Percentiles rank a stretch among this genome's conserved stretches.
Conservation (phyloP, 257 asterid genomes). For the Solanum chiquidenum region DNA sequence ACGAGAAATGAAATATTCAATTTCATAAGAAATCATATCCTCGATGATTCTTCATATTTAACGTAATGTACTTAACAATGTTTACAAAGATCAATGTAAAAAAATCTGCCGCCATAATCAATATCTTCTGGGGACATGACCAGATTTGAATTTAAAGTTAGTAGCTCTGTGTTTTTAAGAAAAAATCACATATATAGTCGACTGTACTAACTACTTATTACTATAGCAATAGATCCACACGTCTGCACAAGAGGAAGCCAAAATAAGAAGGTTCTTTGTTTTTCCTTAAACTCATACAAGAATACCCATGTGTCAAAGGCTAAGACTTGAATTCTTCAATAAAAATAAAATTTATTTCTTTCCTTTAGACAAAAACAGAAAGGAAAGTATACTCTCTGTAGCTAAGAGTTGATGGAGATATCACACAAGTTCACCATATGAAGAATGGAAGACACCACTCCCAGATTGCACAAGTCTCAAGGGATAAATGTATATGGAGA, state of each 20-base stretch:
- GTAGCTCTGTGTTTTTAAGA: not conserved
- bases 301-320: not conserved
- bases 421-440: not conserved
- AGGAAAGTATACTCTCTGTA: constrained; percentile 16
- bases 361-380: constrained; percentile 32
- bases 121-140: not conserved
- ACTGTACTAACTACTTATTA: not conserved
- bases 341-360: constrained; percentile 8
- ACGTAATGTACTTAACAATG: not conserved
- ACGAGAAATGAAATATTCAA: not conserved
- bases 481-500: not conserved
- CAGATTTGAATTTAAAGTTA: not conserved
- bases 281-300: not conserved
- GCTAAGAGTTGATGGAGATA: not conserved
- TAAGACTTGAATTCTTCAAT: not conserved
- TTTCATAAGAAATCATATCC: not conserved
- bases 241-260: not conserved
- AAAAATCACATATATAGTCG: not conserved
- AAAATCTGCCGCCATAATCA: not conserved
- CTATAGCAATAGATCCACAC: not conserved
- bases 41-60: not conserved
- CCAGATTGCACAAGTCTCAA: not conserved
- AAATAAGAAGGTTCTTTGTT: not conserved
- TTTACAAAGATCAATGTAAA: not conserved
- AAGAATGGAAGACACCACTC: not conserved